Conservation (phyloP, 2,329 filamentous ascomycete species). For the Aureobasidium sp. region DNA sequence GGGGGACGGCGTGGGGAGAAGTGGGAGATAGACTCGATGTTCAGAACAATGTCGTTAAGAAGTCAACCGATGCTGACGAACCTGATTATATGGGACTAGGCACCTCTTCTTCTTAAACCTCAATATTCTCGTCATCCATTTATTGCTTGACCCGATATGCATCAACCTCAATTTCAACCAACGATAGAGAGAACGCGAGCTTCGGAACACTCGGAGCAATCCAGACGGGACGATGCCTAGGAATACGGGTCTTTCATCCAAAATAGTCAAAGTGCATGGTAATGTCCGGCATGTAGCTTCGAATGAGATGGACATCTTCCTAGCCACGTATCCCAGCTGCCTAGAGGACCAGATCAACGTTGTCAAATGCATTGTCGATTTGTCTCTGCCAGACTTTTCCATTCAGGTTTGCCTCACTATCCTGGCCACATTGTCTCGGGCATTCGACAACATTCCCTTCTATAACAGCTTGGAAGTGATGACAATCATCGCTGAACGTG, state of each 20-base stretch:
- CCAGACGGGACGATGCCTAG: not conserved
- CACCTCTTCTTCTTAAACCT: no score
- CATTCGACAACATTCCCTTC: not conserved
- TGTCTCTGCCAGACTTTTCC: not conserved
- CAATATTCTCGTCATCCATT: not conserved
- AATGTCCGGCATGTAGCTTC: not conserved
- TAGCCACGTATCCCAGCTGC: not conserved
- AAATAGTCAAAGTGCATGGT: not conserved
- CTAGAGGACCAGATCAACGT: not conserved
- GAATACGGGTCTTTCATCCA: not conserved
- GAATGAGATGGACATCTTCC: not conserved
- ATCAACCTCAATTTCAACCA: not conserved
- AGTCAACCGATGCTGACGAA: no score
- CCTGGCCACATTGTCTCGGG: not conserved
- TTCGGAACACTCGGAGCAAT: not conserved
- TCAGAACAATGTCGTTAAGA: no score
- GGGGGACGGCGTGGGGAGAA: no score
- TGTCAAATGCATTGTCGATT: not conserved
- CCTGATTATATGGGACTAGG: no score
- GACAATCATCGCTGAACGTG: not conserved
- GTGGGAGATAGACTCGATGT: no score
- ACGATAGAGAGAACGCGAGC: not conserved
- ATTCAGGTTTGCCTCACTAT: not conserved
- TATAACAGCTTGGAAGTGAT: not conserved
- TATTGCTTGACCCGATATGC: not conserved